Evolutionary conservation across 2,329 filamentous ascomycete species (phyloP), one percentile per base, ranked within the genome.

Genomic region (Alternaria tenuissima): DNA sequence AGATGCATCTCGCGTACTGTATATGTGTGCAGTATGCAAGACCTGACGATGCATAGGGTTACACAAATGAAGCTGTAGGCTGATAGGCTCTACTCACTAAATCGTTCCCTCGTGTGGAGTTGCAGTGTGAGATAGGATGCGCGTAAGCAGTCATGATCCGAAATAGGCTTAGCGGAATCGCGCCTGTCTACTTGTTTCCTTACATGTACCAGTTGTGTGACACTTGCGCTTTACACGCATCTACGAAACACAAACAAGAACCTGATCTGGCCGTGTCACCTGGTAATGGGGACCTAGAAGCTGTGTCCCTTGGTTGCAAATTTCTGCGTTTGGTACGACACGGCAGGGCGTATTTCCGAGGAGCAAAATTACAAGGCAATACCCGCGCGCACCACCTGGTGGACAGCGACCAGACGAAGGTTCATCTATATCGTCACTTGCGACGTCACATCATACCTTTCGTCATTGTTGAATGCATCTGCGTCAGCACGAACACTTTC

Each of bases 251-350:
- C 43, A 22, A 22, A 44, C 24, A 30, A n/a, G 48, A 36, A 44
- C 24, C 41, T 46, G 26, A 53, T 55, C 47, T 55, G 51, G 8
- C 44, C 56, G 61, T 60, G 51, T 47, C 43, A 59, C 61, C 34
- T 18, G 47, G 16, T 30, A 30, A 24, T 49, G 36, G 39, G 41
- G 14, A 49, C 38, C 44, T 47, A 49, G 49, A 61, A 57, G 55
- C 47, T 55, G 46, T 57, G 43, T 56, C 20, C 26, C 49, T 46
- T 34, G 48, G 7, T 28, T 59, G 32, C 32, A 52, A 42, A 59
- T 18, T 47, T 41, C 41, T 54, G 49, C 32, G 14, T 32, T 38
- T 49, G 28, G 52, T 51, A 51, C 57, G 44, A 56, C 44, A 47
- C 14, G 34, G 28, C 30, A 47, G 41, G 30, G 28, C 56, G 28